Conservation (phyloP, 2,329 filamentous ascomycete species). For the Cytospora paraplurivora region DNA sequence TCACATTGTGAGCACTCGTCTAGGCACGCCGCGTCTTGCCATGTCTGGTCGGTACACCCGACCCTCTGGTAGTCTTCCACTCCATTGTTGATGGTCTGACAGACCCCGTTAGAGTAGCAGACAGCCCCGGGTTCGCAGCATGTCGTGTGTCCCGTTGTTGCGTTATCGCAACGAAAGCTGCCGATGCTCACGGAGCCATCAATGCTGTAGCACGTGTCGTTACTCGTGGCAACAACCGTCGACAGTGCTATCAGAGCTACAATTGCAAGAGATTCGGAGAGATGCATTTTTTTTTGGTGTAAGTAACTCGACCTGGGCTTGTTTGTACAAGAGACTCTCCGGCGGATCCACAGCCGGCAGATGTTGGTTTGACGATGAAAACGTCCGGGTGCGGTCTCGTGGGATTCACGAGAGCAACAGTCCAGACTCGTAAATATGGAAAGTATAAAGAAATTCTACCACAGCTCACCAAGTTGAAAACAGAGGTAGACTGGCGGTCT, state of each 20-base stretch:
- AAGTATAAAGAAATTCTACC: neutral
- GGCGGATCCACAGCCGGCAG: neutral
- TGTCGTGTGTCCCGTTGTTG: slow-evolving; percentile 7
- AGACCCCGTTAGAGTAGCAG: slow-evolving; percentile 14
- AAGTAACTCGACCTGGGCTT: neutral
- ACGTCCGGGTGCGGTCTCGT: neutral
- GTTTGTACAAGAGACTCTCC: neutral
- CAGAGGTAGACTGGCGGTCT: neutral
- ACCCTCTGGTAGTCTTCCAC: slow-evolving; percentile 6
- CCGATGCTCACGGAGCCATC: slow-evolving; percentile 7
- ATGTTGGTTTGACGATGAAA: neutral
- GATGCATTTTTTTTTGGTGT: neutral
- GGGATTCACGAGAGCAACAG: neutral
- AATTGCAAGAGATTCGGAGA: neutral
- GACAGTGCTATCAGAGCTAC: neutral
- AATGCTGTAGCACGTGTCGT: slow-evolving; percentile 10
- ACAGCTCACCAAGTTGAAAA: neutral
- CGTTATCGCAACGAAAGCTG: slow-evolving; percentile 9
- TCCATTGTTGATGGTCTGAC: neutral
- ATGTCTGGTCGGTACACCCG: slow-evolving; percentile 5
- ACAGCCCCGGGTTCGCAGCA: slow-evolving; percentile 8
- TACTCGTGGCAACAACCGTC: neutral
- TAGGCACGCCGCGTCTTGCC: slow-evolving; percentile 3
- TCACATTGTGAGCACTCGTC: neutral
- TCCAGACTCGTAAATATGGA: neutral